Conservation (phyloP, 2,329 filamentous ascomycete genomes). For the Claviceps lovelessii region DNA sequence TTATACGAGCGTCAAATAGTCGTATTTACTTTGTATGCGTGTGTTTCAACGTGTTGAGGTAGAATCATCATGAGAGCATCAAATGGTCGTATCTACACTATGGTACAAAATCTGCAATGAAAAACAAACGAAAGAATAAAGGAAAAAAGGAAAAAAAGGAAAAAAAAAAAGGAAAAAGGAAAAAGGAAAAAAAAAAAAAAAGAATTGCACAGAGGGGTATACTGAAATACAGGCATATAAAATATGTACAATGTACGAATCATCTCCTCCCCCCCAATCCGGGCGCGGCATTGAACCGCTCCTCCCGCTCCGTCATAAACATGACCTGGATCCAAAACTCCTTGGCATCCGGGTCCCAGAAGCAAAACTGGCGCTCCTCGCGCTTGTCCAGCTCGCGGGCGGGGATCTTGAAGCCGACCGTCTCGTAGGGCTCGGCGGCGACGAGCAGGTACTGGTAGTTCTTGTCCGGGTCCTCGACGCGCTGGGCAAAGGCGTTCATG, state of each 20-base stretch:
- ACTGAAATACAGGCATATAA: too few relatives aligned
- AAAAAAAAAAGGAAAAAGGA: not conserved
- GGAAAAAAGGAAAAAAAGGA: not conserved
- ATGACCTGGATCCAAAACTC: constrained; percentile 97
- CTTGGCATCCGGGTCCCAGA: constrained; percentile 90
- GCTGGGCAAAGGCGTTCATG: constrained; percentile 96
- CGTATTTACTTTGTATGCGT: too few relatives aligned
- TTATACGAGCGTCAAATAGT: too few relatives aligned
- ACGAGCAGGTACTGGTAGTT: constrained; percentile 89
- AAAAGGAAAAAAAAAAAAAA: not conserved
- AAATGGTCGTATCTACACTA: too few relatives aligned
- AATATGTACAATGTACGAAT: constrained; percentile 2
- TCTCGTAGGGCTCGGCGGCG: constrained; percentile 95
- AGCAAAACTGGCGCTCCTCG: constrained; percentile 79
- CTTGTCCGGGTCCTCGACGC: constrained; percentile 86
- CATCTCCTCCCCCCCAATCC: constrained; percentile 38
- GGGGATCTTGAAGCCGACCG: constrained; percentile 90
- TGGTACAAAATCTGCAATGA: too few relatives aligned
- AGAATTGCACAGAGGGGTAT: too few relatives aligned
- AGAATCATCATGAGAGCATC: too few relatives aligned
- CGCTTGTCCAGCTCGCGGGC: constrained; percentile 81
- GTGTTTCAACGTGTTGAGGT: too few relatives aligned
- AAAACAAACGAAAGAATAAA: not conserved
- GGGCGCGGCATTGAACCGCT: constrained; percentile 60
- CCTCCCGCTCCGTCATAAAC: constrained; percentile 96